These are phyloP conservation scores for Penicillium brasilianum DNA, from an alignment of 2,329 filamentous ascomycete genomes.

Conservation along the genomic window DNA sequence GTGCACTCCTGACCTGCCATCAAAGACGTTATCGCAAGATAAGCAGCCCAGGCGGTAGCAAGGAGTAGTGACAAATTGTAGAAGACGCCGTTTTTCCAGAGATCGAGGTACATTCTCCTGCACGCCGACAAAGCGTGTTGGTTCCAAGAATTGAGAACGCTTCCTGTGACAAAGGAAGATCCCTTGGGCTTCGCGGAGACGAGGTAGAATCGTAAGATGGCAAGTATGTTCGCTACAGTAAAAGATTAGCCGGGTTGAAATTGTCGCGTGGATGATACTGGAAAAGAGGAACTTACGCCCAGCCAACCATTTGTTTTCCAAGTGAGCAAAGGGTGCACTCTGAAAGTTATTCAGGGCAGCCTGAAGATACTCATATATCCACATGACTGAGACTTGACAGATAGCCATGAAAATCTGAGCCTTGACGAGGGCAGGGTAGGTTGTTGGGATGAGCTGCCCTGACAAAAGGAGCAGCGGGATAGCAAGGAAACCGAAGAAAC, in stretches of 20 bases:
- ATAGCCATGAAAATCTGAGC: conserved; percentile 24
- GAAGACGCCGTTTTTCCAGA: conserved; percentile 26
- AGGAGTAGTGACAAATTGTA: conserved; percentile 24
- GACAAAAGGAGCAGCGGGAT: conserved; percentile 29
- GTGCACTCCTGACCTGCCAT: neutral
- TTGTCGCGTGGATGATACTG: neutral
- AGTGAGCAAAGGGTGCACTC: conserved; percentile 31
- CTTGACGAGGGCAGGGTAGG: conserved; percentile 12
- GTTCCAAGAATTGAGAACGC: conserved; percentile 34
- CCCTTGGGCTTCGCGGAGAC: conserved; percentile 34
- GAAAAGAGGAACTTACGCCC: conserved; percentile 26
- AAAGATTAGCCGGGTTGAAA: neutral
- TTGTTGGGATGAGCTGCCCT: conserved; percentile 22
- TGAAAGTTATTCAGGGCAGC: conserved; percentile 29
- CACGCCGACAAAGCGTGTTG: conserved; percentile 7
- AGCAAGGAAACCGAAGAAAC: conserved; percentile 24
- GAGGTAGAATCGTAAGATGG: conserved; percentile 31
- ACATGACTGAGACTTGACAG: conserved; percentile 22
- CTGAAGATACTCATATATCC: conserved; percentile 31
- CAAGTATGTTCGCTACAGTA: conserved; percentile 28
- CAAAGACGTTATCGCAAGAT: neutral
- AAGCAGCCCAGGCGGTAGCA: conserved; percentile 15
- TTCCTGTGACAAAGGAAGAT: conserved; percentile 38
- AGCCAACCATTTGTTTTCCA: conserved; percentile 38
- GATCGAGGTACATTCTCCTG: conserved; percentile 21